Percentiles rank a stretch among this genome's conserved stretches.
Evolutionary conservation across 208 protist genomes (phyloP).

Genomic region (Histomonas meleagridis): DNA sequence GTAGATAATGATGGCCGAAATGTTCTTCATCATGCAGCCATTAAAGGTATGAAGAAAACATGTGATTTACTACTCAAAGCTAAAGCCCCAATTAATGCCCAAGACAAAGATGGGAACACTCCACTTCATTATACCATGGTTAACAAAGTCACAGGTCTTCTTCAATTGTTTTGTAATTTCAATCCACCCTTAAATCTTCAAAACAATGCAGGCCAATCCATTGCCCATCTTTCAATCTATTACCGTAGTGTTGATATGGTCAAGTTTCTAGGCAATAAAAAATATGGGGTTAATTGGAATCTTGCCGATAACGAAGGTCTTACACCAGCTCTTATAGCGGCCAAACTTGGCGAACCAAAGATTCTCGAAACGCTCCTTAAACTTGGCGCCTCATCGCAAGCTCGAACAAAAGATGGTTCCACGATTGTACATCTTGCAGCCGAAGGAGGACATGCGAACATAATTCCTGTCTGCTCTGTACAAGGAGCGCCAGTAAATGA

Average conservation of each 20-base stretch:
- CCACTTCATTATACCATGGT: background rate
- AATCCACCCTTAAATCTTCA: background rate
- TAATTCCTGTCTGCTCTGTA: background rate
- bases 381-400: background rate
- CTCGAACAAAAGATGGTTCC: background rate
- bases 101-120: background rate
- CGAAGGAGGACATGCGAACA: background rate
- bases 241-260: background rate
- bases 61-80: background rate
- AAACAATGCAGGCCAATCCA: background rate
- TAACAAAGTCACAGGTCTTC: background rate
- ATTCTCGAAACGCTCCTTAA: background rate
- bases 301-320: background rate
- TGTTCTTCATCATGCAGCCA: background rate
- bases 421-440: conserved; percentile 29
- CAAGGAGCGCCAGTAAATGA: background rate
- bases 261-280: conserved; percentile 31
- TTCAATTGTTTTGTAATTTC: background rate
- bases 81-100: background rate
- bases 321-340: conserved; percentile 8
- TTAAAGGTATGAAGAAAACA: background rate
- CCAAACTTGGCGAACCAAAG: background rate
- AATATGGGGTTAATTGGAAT: conserved; percentile 5
- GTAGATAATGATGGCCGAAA: background rate
- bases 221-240: background rate